Evolutionary conservation across 805 yeast species (phyloP), one percentile per base, ranked within the genome.

Genomic region (Metschnikowia hibisci): DNA sequence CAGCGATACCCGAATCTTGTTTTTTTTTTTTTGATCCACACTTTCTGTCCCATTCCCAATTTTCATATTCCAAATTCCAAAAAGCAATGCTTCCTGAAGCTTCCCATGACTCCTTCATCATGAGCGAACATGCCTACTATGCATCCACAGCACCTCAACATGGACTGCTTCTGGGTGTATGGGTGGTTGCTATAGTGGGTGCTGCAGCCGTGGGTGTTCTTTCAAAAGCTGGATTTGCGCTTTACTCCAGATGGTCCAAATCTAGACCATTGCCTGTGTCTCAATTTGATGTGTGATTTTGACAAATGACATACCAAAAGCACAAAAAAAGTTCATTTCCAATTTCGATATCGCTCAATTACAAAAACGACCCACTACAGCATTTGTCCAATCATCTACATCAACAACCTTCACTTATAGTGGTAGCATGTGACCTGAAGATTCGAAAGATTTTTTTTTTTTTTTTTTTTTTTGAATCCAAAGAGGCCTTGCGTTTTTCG

Each of bases 91-190:
- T 46, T 35, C 54, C 54, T 3, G 22, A 27, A 15, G 52, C 52
- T 11, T 29, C 48, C 14, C 20, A 22, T 13, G 51, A 51, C 39
- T 40, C 36, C 7, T 26, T 20, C 15, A 22, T 48, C 10, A 47
- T 52, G 52, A 38, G 34, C 30, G 55, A 52, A 32, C 55, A 52
- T 30, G 54, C 48, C 6, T 52, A 50, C 28, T 50, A 50, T 31
- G 44, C 32, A n/a, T 16, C 43, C 8, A 10, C n/a, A 7, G n/a
- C 22, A 14, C 20, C 28, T 7, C 23, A 33, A 32, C 26, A 10
- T 34, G 8, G 23, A 32, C 33, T 31, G 41, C 16, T 34, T n/a
- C 32, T 32, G 15, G 32, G 23, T 11, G 32, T 28, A 7, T 30
- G 43, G 38, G 15, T 47, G 6, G 13, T 30, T 20, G 34, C 37